A percentile compares a stretch with the other conserved stretches of the same genome.
phyloP scores from a whole-genome alignment of 2,329 filamentous ascomycete species.

The Verticillium isaacii region DNA sequence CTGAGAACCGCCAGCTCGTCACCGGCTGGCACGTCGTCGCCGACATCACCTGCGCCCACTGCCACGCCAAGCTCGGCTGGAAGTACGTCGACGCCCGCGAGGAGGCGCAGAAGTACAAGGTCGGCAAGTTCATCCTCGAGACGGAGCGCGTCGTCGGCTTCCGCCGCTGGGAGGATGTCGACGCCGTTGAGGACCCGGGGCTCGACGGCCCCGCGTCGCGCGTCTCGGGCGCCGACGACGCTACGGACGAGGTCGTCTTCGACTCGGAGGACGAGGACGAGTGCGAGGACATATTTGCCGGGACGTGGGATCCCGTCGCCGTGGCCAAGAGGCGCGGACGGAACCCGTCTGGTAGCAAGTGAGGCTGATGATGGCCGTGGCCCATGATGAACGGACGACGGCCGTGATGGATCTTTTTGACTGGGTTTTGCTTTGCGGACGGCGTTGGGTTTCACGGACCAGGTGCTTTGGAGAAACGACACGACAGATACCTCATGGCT shows the following conservation, averaged over 20 bases:
- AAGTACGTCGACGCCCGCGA: constrained; percentile 63
- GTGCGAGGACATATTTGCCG: constrained; percentile 61
- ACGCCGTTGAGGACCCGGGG: constrained; percentile 2
- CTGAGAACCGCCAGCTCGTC: constrained; percentile 52
- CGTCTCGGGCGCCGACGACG: not conserved
- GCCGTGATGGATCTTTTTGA: not conserved
- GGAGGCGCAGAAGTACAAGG: constrained; percentile 58
- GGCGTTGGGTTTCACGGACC: not conserved
- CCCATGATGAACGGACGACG: not conserved
- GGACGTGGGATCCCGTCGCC: constrained; percentile 52
- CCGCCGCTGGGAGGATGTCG: constrained; percentile 48
- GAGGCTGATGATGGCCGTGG: not conserved
- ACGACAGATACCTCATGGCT: not conserved
- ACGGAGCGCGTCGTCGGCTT: constrained; percentile 50
- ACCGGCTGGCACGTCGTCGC: constrained; percentile 62
- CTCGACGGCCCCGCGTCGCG: not conserved
- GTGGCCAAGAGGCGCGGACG: constrained; percentile 41
- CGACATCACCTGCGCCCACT: constrained; percentile 55
- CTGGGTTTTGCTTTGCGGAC: not conserved
- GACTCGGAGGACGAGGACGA: constrained; percentile 63
- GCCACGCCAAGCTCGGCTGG: constrained; percentile 57
- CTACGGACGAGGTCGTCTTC: constrained; percentile 40
- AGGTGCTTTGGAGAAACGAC: not conserved
- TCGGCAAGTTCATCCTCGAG: constrained; percentile 65
- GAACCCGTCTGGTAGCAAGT: constrained; percentile 19